Evolutionary conservation across 805 yeast genomes (phyloP), one percentile per base, ranked within the genome.

Genomic region (Candida argentea): DNA sequence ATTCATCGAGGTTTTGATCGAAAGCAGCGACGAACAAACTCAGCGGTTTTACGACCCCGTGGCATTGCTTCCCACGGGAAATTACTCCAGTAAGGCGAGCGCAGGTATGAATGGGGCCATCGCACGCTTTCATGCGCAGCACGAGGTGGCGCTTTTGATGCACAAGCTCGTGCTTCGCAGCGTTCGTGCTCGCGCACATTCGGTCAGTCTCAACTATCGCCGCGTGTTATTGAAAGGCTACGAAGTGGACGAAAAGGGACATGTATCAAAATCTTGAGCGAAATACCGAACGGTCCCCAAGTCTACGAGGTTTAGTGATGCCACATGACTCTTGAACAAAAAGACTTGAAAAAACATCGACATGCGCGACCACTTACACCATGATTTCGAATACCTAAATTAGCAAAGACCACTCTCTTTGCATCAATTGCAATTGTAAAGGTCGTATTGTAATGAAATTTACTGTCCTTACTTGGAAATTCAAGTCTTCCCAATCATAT

Each of bases 1-100:
- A n/a, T 86, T 84, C 44, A 77, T 89, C 24, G 71, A 73, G 35
- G 80, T 81, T 5, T 57, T 89, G 26, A 65, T 91, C 31, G 77
- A 79, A 33, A 61, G 71, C 30, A 74, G 82, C 1, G 83, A 80
- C 37, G 6, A 64, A 70, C 16, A 64, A 76, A 40, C 30, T 13
- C 32, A 29, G 14, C 26, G 29, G 14, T 32, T 21, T 20, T 32
- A 32, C 21, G 35, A 32, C 20, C 35, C 35, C 9, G 31, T 32
- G 10, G 22, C 21, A 22, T 24, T 32, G 10, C 14, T 32, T 6
- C 35, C 28, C 16, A 26, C 28, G 9, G 28, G 26, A 31, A 18
- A 20, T 7, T 28, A 30, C 10, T 22, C 27, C 7, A 14, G 16
- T 10, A 30, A 25, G 15, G 26, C 65, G 67, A 33, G 20, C 13